Evolutionary conservation across 352 stramenopile genomes (phyloP).

Genomic region (Pythium chondricola): DNA sequence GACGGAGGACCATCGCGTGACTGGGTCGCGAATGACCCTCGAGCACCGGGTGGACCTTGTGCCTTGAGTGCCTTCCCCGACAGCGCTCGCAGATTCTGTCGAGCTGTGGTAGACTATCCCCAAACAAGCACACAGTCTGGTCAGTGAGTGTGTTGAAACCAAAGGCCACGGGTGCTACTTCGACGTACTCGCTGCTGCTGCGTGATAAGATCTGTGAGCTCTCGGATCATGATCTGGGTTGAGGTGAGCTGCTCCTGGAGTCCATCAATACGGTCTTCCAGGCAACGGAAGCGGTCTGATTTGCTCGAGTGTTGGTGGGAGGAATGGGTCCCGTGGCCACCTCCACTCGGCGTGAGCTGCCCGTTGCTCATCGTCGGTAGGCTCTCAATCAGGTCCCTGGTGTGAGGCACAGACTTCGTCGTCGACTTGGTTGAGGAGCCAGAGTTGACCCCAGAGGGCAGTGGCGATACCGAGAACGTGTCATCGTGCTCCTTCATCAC

Average conservation of each 20-base stretch:
- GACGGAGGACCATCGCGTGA: not conserved
- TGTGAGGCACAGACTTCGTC: not conserved
- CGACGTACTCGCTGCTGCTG: slow-evolving; percentile 36
- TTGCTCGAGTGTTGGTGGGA: slow-evolving; percentile 4
- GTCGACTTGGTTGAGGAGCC: not conserved
- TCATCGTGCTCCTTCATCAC: not conserved
- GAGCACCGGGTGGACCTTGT: not conserved
- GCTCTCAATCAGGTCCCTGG: too few species aligned
- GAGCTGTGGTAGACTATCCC: not conserved
- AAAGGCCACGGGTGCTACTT: not conserved
- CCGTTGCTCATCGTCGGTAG: too few species aligned
- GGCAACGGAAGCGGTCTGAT: slow-evolving; percentile 11
- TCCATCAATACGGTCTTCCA: slow-evolving; percentile 46
- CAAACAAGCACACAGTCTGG: not conserved
- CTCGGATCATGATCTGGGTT: slow-evolving; percentile 45
- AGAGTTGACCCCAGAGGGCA: not conserved
- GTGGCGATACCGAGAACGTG: not conserved
- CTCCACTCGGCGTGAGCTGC: too few species aligned
- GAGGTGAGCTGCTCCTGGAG: slow-evolving; percentile 34
- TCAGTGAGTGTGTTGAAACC: not conserved
- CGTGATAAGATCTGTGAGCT: slow-evolving; percentile 38
- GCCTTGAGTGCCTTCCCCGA: not conserved
- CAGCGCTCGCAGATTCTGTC: slow-evolving; percentile 7
- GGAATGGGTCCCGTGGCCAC: not conserved
- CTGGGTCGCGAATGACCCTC: not conserved